These are phyloP conservation scores for Penicillium turbatum DNA, from an alignment of 495 filamentous ascomycete genomes.

Conservation along the genomic window DNA sequence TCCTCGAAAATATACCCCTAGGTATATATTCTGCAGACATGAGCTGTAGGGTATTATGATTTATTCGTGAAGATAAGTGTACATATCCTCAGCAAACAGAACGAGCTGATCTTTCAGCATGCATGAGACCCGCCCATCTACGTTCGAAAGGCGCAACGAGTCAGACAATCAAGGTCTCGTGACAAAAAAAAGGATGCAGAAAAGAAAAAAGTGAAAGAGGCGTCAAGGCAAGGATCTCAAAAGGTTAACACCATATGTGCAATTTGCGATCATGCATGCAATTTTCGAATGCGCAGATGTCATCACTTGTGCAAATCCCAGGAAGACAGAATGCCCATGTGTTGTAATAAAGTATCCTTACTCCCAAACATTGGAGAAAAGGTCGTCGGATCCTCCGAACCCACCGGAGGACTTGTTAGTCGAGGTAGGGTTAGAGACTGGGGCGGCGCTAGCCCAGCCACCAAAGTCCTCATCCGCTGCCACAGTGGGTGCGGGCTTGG, in stretches of 20 bases:
- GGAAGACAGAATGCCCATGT: background rate
- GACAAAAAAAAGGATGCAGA: background rate
- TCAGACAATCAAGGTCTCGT: constrained; percentile 4
- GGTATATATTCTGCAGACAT: background rate
- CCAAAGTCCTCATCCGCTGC: constrained; percentile 89
- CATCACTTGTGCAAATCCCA: background rate
- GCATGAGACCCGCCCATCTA: constrained; percentile 20
- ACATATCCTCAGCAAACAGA: constrained; percentile 9
- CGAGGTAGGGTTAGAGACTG: constrained; percentile 43
- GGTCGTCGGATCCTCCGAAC: constrained; percentile 70
- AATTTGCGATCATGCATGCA: background rate
- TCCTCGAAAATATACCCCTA: background rate
- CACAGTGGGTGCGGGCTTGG: constrained; percentile 57
- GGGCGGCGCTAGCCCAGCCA: constrained; percentile 76
- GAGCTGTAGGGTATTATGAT: constrained; percentile 6
- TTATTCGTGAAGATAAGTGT: constrained; percentile 5
- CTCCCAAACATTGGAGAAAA: constrained; percentile 94
- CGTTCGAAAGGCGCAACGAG: constrained; percentile 7
- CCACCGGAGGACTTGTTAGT: constrained; percentile 52
- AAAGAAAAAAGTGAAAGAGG: background rate
- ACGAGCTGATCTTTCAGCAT: constrained; percentile 7
- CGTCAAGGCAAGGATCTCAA: background rate
- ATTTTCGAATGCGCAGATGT: background rate
- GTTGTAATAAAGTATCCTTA: constrained; percentile 32
- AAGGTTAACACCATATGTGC: background rate